Base-by-base conservation (phyloP, 768 basidiomycete genomes). In the Kwoniella sp. region DNA sequence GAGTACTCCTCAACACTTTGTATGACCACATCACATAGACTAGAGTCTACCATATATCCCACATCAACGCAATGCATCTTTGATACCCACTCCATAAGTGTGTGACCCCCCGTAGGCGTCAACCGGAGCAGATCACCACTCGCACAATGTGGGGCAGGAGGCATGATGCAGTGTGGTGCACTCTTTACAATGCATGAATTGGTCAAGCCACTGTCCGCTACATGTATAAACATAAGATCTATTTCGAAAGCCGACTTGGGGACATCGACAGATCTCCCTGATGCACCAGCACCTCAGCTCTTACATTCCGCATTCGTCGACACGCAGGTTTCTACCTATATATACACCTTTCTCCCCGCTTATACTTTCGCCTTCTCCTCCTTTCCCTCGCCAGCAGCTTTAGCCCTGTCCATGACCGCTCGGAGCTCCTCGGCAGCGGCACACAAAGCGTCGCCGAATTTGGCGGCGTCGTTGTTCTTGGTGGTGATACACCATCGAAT, bases 401-500 rank as follows among this genome's bases (percentile, higher is more conserved):
- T 89, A 37, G 79, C 78, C 29, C 86, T 81, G 73, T 91, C 90
- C 83, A 94, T 85, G 87, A 94, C 88, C 41, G 78, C 80, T 71
- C 86, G 84, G 55, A 89, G 85, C 82, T 92, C 91, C 37, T 87
- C 89, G 58, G 91, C 90, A 1, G 92, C 89, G 81, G 90, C 89
- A 0, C 85, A 88, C 38, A 95, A 82, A 75, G 88, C 91, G 72
- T 91, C 86, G 50, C 86, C 84, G 71, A 96, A 92, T 74, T 85
- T 78, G 83, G 85, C 73, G 87, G 82, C 81, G 82, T 85, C 63
- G 79, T 86, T 54, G 85, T 84, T 90, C 61, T 90, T 85, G 59
- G 88, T 89, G 70, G 93, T 95, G 71, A 96, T 89, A 57, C 90
- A 92, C 92, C 93, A 97, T 54, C 91, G 87, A 61, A 98, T 86